A percentile compares a stretch with the other conserved stretches of the same genome.
Evolutionary conservation across 176 grass and related monocot genomes (phyloP).

Genomic region (Juncus effusus): DNA sequence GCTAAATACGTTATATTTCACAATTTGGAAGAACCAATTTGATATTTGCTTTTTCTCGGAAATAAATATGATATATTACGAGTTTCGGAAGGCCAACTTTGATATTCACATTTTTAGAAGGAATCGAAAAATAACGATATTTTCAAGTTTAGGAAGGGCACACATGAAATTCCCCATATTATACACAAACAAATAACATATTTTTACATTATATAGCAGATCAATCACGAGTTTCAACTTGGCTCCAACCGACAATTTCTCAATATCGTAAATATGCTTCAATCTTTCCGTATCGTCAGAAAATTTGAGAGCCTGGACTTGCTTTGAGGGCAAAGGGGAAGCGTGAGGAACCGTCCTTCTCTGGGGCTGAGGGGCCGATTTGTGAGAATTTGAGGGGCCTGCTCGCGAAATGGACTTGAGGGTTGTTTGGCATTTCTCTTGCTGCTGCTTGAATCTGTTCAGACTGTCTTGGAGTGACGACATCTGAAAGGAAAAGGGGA

Average conservation of each 20-base stretch:
- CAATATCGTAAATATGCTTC: slow-evolving; percentile 69
- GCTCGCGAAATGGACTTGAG: slow-evolving; percentile 56
- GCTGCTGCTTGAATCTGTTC: slow-evolving; percentile 80
- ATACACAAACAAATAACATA: background rate
- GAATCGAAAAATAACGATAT: background rate
- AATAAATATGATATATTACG: too few species aligned
- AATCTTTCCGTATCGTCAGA: slow-evolving; percentile 89
- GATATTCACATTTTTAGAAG: background rate
- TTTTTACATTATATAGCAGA: slow-evolving; percentile 70
- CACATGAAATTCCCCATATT: too few species aligned
- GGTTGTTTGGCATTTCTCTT: slow-evolving; percentile 77
- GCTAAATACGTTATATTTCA: too few species aligned
- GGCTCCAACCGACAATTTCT: slow-evolving; percentile 73
- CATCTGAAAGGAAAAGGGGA: slow-evolving; percentile 41
- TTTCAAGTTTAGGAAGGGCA: background rate
- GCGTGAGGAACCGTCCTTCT: slow-evolving; percentile 31
- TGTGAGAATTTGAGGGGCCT: slow-evolving; percentile 38
- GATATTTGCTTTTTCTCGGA: too few species aligned
- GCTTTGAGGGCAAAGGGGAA: slow-evolving; percentile 39
- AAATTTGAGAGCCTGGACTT: slow-evolving; percentile 51
- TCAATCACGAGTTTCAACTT: slow-evolving; percentile 84
- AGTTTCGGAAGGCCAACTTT: background rate
- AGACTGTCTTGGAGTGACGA: slow-evolving; percentile 68
- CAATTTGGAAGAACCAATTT: too few species aligned
- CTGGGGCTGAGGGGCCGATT: slow-evolving; percentile 43